Conservation (phyloP, 495 filamentous ascomycete genomes). For the Bombardia bombarda region DNA sequence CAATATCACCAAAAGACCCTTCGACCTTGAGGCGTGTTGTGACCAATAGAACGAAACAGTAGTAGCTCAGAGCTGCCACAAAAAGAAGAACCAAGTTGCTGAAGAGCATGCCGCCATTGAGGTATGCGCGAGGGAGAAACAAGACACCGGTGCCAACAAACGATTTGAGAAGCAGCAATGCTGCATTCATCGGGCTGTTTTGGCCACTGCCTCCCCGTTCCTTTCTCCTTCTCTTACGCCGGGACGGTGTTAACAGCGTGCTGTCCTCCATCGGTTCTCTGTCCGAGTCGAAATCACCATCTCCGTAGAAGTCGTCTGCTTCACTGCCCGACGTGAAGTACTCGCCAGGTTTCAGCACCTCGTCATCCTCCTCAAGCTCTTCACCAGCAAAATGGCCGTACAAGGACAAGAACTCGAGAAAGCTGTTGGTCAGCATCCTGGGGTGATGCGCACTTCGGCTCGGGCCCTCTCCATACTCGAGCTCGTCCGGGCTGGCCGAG, state of each 20-base stretch:
- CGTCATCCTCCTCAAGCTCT: slow-evolving; percentile 90
- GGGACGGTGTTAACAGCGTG: slow-evolving; percentile 64
- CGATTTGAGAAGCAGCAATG: slow-evolving; percentile 81
- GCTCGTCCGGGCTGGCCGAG: slow-evolving; percentile 31
- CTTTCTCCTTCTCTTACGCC: slow-evolving; percentile 63
- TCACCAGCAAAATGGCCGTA: slow-evolving; percentile 98
- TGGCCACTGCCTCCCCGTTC: slow-evolving; percentile 61
- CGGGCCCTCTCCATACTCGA: slow-evolving; percentile 33
- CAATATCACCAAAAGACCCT: slow-evolving; percentile 93
- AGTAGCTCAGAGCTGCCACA: slow-evolving; percentile 81
- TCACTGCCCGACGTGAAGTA: slow-evolving; percentile 71
- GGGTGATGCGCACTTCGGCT: slow-evolving; percentile 34
- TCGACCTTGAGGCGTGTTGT: slow-evolving; percentile 75
- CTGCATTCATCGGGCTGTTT: slow-evolving; percentile 64
- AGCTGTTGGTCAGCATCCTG: slow-evolving; percentile 76
- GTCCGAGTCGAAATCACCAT: slow-evolving; percentile 42
- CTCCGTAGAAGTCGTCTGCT: slow-evolving; percentile 30
- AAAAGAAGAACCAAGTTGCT: slow-evolving; percentile 80
- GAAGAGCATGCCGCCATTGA: slow-evolving; percentile 97
- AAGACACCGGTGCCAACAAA: slow-evolving; percentile 98
- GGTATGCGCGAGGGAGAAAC: slow-evolving; percentile 83
- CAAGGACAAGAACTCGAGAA: slow-evolving; percentile 87
- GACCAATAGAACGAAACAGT: slow-evolving; percentile 91
- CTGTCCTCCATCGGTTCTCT: slow-evolving; percentile 73
- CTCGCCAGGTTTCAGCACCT: slow-evolving; percentile 72